Base-by-base conservation (phyloP, 164 flowering plant genomes). In the Akebia trifoliata region DNA sequence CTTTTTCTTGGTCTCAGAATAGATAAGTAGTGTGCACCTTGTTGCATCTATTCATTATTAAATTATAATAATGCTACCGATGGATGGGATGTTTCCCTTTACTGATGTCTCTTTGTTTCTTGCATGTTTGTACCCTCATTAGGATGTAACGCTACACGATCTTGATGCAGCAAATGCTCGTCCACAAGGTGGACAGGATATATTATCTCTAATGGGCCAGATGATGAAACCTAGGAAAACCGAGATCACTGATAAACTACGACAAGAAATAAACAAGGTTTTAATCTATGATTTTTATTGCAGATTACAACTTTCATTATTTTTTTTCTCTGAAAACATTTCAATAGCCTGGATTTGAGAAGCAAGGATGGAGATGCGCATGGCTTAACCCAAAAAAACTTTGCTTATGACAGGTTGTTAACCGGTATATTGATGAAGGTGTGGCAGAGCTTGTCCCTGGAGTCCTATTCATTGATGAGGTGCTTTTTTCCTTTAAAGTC, bases 381-480 rank as follows among this genome's bases (percentile, higher is more conserved):
- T 47, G 42, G 46, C n/a, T 54, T 69, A 37, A 58, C 46, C n/a
- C n/a, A 39, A 46, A 54, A 14, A 35, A 11, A 6, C 28, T 48
- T 24, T 50, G 31, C 32, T 25, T 1, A 8, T 85, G 72, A 15
- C 84, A 89, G 96, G 93, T 92, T 68, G 98, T 92, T 36, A 86
- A 90, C 59, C 79, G 86, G 4, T 87, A 82, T 56, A 84, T 85
- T 62, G 97, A 93, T 71, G 94, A 92, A 60, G 97, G 98, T 50
- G 78, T 81, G 31, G 97, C 99, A 37, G 99, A 93, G 78, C 96
- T 90, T 62, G 96, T 93, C n/a, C 99, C 97, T 55, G 97, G 96
- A 35, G 99, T 93, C 54, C 72, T 93, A 38, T 93, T 90, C 64
- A 86, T 93, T 61, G 81, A 81, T 63, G 85, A 81, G 79, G 85